Evolutionary conservation across 495 filamentous ascomycete genomes (phyloP).

Genomic region (Choiromyces venosus): DNA sequence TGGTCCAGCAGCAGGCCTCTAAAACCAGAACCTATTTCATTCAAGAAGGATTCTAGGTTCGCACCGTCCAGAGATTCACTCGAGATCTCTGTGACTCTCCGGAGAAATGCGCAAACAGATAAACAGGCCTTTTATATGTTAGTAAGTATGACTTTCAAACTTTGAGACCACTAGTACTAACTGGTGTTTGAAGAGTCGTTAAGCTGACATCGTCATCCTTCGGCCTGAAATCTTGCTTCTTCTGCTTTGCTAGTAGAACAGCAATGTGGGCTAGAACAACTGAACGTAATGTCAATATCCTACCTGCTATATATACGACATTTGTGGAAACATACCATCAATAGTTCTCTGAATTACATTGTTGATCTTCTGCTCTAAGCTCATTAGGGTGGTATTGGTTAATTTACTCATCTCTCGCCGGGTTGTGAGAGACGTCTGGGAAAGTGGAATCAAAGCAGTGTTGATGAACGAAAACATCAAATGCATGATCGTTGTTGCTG

Average conservation of each 20-base stretch:
- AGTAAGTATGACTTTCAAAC: not conserved
- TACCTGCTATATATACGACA: not conserved
- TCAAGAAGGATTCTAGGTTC: slow-evolving; percentile 70
- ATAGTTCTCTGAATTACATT: slow-evolving; percentile 78
- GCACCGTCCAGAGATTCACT: slow-evolving; percentile 65
- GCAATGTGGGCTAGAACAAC: slow-evolving; percentile 71
- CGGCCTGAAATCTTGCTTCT: slow-evolving; percentile 88
- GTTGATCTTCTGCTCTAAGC: slow-evolving; percentile 84
- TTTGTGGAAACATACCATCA: slow-evolving; percentile 47
- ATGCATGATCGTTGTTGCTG: slow-evolving; percentile 82
- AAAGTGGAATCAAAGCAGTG: slow-evolving; percentile 84
- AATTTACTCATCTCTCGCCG: slow-evolving; percentile 86
- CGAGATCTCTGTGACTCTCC: slow-evolving; percentile 56
- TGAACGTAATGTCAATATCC: slow-evolving; percentile 14
- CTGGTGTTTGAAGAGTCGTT: slow-evolving; percentile 75
- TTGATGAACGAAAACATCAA: slow-evolving; percentile 86
- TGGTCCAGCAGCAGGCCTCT: slow-evolving; percentile 78
- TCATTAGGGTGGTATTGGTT: slow-evolving; percentile 62
- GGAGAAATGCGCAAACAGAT: slow-evolving; percentile 69
- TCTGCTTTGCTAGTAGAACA: slow-evolving; percentile 70
- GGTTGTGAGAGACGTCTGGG: slow-evolving; percentile 79
- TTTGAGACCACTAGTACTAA: slow-evolving; percentile 34
- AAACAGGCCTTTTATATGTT: slow-evolving; percentile 58
- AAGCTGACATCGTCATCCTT: slow-evolving; percentile 75
- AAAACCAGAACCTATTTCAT: slow-evolving; percentile 78